A percentile compares a stretch with the other conserved stretches of the same genome.
Evolutionary conservation across 306 rosid genomes (phyloP).

Genomic region (Crataegus laevigata): DNA sequence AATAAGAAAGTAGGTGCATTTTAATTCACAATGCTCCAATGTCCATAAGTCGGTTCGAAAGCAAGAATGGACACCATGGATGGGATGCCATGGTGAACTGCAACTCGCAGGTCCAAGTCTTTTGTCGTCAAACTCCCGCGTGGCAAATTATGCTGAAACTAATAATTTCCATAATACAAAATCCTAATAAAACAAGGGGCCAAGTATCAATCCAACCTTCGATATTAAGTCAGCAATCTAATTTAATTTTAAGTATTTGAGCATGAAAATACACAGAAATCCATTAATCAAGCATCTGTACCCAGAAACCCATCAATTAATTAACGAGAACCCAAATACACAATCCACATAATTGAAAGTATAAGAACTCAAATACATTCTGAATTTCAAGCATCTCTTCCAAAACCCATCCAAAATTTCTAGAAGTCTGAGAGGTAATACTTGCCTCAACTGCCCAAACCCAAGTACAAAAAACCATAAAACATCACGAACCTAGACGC

Average conservation of each 20-base stretch:
- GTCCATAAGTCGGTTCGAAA: no score
- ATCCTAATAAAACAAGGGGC: neutral
- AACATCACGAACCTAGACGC: no score
- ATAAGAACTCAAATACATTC: no score
- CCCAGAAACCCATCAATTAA: neutral
- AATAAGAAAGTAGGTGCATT: no score
- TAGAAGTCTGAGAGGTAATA: neutral
- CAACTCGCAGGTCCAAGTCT: constrained; percentile 70
- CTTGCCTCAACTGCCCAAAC: neutral
- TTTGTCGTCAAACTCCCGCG: constrained; percentile 40
- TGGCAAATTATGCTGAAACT: constrained; percentile 44
- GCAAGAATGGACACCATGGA: no score
- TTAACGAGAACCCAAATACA: neutral
- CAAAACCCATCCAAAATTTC: no score
- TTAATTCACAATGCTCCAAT: no score
- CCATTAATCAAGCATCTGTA: neutral
- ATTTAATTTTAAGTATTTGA: neutral
- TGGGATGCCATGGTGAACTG: constrained; percentile 80
- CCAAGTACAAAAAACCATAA: no score
- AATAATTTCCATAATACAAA: neutral
- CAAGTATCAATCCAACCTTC: neutral
- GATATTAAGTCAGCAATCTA: neutral
- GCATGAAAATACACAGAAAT: neutral
- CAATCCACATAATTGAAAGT: no score
- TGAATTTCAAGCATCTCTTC: no score